A percentile compares a stretch with the other conserved stretches of the same genome.
phyloP scores from a whole-genome alignment of 2,329 filamentous ascomycete genomes.

The Alternaria brassicicola region DNA sequence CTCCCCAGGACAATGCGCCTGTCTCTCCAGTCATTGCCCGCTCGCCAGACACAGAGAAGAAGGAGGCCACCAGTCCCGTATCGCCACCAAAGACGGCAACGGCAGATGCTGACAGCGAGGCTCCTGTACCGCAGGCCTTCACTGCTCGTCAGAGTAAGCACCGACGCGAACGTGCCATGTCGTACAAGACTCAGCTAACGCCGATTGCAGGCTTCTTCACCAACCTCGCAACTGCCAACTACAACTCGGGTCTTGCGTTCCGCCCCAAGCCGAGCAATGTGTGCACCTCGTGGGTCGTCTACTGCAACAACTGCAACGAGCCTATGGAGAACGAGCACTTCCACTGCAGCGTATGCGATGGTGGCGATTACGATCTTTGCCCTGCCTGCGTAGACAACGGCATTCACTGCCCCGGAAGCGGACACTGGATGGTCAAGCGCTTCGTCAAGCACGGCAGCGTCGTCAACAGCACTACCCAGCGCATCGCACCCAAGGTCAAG shows the following conservation, averaged over 20 bases:
- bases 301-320: constrained; percentile 88
- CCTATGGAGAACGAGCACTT: constrained; percentile 84
- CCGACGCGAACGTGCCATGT: not conserved
- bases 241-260: constrained; percentile 44
- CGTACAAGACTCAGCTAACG: constrained; percentile 16
- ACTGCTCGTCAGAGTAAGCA: constrained; percentile 42
- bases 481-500: constrained; percentile 69
- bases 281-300: constrained; percentile 74
- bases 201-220: constrained; percentile 36
- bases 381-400: constrained; percentile 76
- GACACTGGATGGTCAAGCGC: constrained; percentile 95
- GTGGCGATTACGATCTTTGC: constrained; percentile 94
- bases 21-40: constrained; percentile 38
- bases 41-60: constrained; percentile 29
- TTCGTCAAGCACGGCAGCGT: constrained; percentile 78
- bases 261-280: constrained; percentile 48
- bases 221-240: constrained; percentile 36
- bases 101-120: constrained; percentile 40
- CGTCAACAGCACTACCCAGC: constrained; percentile 84
- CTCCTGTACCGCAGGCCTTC: constrained; percentile 52
- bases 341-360: constrained; percentile 92
- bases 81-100: constrained; percentile 27
- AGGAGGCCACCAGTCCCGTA: constrained; percentile 28
- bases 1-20: constrained; percentile 27
- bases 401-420: constrained; percentile 74